Conservation (phyloP, 768 basidiomycete species). For the Suillus lakei region DNA sequence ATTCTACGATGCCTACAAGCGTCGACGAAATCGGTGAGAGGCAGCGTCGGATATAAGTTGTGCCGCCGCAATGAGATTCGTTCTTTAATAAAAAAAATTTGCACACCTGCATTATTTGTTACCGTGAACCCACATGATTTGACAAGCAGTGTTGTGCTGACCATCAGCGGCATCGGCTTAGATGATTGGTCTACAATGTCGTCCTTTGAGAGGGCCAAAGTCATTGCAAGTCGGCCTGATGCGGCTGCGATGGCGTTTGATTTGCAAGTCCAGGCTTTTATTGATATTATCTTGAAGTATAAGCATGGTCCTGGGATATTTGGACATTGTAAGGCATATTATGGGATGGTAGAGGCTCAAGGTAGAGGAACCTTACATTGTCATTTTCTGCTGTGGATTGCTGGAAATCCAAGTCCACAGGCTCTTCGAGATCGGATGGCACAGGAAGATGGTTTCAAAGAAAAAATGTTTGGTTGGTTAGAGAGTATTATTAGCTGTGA, state of each 20-base stretch:
- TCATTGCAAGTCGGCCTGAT: background rate
- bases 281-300: background rate
- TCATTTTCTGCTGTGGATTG: background rate
- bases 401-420: background rate
- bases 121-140: background rate
- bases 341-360: background rate
- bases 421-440: background rate
- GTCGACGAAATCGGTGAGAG: background rate
- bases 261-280: background rate
- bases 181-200: too few species aligned
- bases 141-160: background rate
- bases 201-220: too few species aligned
- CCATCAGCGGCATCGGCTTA: too few species aligned
- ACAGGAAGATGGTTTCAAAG: fast-evolving
- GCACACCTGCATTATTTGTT: background rate
- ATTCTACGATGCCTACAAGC: background rate
- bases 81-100: background rate
- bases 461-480: background rate
- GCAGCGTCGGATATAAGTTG: background rate
- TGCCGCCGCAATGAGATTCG: background rate
- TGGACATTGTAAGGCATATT: background rate
- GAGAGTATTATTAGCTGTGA: background rate
- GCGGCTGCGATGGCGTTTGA: background rate
- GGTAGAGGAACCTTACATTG: background rate
- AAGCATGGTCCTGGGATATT: background rate